Evolutionary conservation across 345 rosid species (phyloP).

Genomic region (Xanthoceras sorbifolium): DNA sequence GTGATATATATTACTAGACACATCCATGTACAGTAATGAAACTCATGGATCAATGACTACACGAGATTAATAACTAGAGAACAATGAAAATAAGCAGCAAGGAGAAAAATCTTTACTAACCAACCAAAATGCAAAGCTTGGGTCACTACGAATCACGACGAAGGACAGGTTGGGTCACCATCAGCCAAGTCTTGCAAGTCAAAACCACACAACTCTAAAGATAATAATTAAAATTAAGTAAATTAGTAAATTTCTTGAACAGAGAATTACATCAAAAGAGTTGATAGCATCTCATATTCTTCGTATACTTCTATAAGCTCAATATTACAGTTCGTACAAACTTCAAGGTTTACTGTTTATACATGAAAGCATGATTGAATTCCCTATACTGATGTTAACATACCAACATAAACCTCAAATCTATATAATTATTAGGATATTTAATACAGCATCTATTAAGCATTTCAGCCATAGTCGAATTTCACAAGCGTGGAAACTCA

Average conservation of each 20-base stretch:
- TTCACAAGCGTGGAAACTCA: not conserved
- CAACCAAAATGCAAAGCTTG: not conserved
- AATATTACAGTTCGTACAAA: not conserved
- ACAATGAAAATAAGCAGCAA: not conserved
- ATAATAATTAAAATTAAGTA: not conserved
- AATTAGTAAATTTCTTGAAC: not conserved
- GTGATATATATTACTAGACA: not conserved
- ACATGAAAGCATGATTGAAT: not conserved
- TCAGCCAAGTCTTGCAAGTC: not conserved
- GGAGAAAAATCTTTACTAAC: not conserved
- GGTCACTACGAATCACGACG: not conserved
- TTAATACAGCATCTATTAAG: not conserved
- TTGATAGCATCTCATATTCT: not conserved
- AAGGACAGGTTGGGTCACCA: not conserved
- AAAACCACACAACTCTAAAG: not conserved
- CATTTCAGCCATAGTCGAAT: not conserved
- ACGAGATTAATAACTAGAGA: not conserved
- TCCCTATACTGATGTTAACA: not conserved
- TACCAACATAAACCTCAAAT: not conserved
- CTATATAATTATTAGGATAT: too few species aligned
- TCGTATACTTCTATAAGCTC: not conserved
- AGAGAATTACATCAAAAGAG: not conserved
- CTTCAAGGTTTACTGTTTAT: not conserved
- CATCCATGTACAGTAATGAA: constrained; percentile 1
- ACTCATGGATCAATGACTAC: not conserved